These are phyloP conservation scores for Cantharellus anzutake DNA, from an alignment of 768 basidiomycete species.

Conservation along the genomic window DNA sequence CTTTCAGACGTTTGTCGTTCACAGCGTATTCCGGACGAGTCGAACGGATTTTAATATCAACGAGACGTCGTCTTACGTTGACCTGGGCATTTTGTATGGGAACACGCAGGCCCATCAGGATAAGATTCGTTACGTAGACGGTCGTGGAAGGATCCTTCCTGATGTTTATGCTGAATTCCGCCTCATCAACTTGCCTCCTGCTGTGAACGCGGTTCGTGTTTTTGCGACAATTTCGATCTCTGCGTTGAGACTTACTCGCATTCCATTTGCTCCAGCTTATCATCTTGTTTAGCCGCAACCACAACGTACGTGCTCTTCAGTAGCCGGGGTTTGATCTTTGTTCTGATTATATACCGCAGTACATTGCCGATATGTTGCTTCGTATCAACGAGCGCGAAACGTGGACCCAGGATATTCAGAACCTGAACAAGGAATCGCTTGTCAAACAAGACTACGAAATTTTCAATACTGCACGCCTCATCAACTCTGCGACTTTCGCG, in stretches of 20 bases:
- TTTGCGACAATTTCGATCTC: neutral
- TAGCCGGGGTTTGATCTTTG: neutral
- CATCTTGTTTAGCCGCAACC: neutral
- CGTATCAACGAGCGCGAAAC: constrained; percentile 64
- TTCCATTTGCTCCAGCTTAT: neutral
- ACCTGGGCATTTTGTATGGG: constrained; percentile 20
- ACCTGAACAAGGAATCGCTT: neutral
- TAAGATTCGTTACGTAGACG: constrained; percentile 16
- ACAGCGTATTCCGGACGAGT: neutral
- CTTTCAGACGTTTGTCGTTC: neutral
- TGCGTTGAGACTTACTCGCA: neutral
- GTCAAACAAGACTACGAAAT: constrained; percentile 32
- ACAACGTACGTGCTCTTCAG: neutral
- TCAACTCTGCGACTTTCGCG: constrained; percentile 34
- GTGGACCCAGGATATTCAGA: constrained; percentile 31
- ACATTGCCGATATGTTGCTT: constrained; percentile 56
- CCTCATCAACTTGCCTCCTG: constrained; percentile 66
- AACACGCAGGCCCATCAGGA: constrained; percentile 23
- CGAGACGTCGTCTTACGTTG: constrained; percentile 5
- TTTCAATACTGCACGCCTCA: constrained; percentile 64
- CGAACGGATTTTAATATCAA: neutral
- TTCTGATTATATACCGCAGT: constrained; percentile 13
- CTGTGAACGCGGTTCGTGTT: constrained; percentile 28
- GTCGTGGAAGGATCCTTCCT: constrained; percentile 44
- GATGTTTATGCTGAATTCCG: constrained; percentile 61